Conservation (phyloP, 768 basidiomycete species). For the Serendipita sp. region DNA sequence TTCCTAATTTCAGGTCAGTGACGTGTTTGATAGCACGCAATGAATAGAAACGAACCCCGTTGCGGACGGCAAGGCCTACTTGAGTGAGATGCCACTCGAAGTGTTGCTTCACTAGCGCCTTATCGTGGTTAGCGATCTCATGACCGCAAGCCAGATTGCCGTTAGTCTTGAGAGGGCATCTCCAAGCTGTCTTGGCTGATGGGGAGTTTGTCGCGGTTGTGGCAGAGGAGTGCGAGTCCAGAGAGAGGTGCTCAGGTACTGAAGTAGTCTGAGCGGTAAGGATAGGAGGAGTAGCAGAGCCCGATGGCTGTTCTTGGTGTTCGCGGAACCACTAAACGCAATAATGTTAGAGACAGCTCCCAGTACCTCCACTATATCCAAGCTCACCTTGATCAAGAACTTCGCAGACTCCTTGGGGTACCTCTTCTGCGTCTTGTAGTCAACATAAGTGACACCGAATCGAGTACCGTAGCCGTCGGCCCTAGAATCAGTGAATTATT, state of each 20-base stretch:
- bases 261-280: neutral
- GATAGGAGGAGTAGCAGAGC: neutral
- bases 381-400: constrained; percentile 36
- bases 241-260: neutral
- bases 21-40: neutral
- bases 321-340: constrained; percentile 19
- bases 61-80: neutral
- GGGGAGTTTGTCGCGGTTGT: neutral
- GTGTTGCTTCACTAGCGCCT: neutral
- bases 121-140: neutral
- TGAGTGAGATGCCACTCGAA: neutral
- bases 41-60: neutral
- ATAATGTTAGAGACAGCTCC: neutral
- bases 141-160: neutral
- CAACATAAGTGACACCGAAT: constrained; percentile 57
- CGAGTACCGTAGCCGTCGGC: constrained; percentile 55
- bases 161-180: neutral
- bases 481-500: constrained; percentile 15
- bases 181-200: neutral
- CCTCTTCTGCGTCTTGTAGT: constrained; percentile 51
- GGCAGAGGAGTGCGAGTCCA: neutral
- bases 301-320: constrained; percentile 9
- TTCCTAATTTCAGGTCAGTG: neutral
- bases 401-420: constrained; percentile 47
- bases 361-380: neutral